Evolutionary conservation across 2,329 filamentous ascomycete species (phyloP).

Genomic region (Elsinoe perseae): DNA sequence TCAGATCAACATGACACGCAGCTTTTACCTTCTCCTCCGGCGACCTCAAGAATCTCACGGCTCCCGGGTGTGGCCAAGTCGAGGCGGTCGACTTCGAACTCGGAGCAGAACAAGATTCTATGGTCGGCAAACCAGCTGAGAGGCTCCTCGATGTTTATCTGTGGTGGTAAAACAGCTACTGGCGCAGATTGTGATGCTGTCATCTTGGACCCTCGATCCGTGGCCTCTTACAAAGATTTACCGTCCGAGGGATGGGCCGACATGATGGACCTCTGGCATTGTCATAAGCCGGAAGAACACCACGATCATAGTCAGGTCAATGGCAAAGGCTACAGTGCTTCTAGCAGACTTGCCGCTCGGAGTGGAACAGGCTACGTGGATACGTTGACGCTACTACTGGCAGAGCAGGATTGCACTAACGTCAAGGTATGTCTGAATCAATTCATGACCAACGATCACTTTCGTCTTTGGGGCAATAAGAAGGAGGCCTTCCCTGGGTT

Average conservation of each 20-base stretch:
- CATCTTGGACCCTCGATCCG: background rate
- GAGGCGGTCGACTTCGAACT: background rate
- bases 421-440: constrained; percentile 35
- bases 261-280: constrained; percentile 99
- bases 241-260: constrained; percentile 98
- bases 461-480: constrained; percentile 26
- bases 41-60: background rate
- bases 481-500: constrained; percentile 30
- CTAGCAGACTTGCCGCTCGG: constrained; percentile 61
- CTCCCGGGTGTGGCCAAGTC: background rate
- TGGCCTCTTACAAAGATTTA: constrained; percentile 57
- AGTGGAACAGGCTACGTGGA: constrained; percentile 70
- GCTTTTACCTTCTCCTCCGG: background rate
- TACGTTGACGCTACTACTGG: constrained; percentile 65
- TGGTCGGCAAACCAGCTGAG: constrained; percentile 1
- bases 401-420: constrained; percentile 55
- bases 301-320: constrained; percentile 39
- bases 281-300: constrained; percentile 71
- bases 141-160: background rate
- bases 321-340: constrained; percentile 74
- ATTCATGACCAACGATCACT: constrained; percentile 17
- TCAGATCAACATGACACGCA: constrained; percentile 1
- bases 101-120: background rate
- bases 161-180: background rate
- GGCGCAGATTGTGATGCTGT: background rate